These are phyloP conservation scores for Botrytis cinerea DNA, from an alignment of 2,329 filamentous ascomycete genomes.

Conservation along the genomic window DNA sequence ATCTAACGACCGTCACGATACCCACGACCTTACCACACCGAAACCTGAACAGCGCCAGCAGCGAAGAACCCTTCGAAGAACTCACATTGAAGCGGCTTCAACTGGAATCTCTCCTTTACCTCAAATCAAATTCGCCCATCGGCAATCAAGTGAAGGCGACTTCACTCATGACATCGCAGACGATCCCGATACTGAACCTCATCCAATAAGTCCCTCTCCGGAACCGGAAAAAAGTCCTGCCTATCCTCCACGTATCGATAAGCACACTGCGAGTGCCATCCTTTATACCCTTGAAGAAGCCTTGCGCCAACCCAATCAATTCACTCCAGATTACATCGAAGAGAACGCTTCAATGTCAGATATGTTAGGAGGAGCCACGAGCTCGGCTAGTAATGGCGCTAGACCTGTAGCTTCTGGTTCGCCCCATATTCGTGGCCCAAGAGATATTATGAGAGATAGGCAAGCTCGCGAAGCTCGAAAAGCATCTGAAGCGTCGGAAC, in stretches of 20 bases:
- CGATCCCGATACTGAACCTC: slow-evolving; percentile 35
- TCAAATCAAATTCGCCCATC: slow-evolving; percentile 34
- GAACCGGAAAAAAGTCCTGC: slow-evolving; percentile 38
- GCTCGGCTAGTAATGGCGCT: slow-evolving; percentile 53
- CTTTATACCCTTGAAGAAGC: slow-evolving; percentile 91
- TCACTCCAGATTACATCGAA: slow-evolving; percentile 82
- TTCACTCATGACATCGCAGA: slow-evolving; percentile 38
- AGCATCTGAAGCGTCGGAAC: slow-evolving; percentile 53
- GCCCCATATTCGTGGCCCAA: slow-evolving; percentile 73
- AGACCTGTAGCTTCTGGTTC: slow-evolving; percentile 52
- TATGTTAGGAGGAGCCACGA: slow-evolving; percentile 61
- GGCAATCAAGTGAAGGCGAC: slow-evolving; percentile 28
- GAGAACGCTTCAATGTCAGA: slow-evolving; percentile 93
- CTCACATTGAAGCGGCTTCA: slow-evolving; percentile 41
- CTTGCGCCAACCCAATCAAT: slow-evolving; percentile 76
- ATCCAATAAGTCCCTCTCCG: slow-evolving; percentile 27
- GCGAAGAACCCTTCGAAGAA: slow-evolving; percentile 36
- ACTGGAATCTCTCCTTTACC: slow-evolving; percentile 40
- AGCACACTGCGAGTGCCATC: slow-evolving; percentile 83
- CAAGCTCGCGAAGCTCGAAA: slow-evolving; percentile 72
- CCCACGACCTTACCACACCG: slow-evolving; percentile 40
- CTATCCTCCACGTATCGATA: slow-evolving; percentile 67
- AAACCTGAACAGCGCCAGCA: slow-evolving; percentile 40
- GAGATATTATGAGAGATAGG: slow-evolving; percentile 89
- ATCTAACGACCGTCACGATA: slow-evolving; percentile 43